phyloP scores from a whole-genome alignment of 1,284 basidiomycete genomes.

The Cutaneotrichosporon cavernicola region DNA sequence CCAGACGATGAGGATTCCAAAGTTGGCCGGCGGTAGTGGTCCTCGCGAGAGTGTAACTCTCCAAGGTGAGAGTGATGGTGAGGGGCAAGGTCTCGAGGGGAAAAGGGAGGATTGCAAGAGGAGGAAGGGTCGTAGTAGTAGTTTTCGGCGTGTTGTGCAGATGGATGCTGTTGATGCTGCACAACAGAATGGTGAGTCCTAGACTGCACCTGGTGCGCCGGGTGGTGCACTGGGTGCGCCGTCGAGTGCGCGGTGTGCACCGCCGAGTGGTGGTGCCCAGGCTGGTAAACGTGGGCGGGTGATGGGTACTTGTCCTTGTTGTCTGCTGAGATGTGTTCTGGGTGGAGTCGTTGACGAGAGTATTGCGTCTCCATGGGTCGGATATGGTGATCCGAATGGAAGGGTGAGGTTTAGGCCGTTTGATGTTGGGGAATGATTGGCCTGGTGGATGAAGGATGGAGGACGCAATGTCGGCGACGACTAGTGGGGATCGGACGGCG shows the following conservation, averaged over 20 bases:
- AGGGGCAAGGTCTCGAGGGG: neutral
- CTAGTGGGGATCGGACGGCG: constrained; percentile 7
- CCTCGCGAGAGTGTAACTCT: neutral
- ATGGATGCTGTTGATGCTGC: neutral
- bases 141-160: constrained; percentile 5
- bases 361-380: constrained; percentile 22
- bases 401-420: constrained; percentile 3
- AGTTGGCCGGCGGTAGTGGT: neutral
- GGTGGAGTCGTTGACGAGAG: constrained; percentile 13
- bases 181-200: neutral
- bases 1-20: constrained; percentile 5
- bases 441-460: constrained; percentile 3
- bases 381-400: constrained; percentile 18
- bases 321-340: constrained; percentile 10
- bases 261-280: constrained; percentile 8
- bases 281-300: constrained; percentile 12
- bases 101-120: neutral
- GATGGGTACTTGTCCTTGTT: constrained; percentile 2
- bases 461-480: constrained; percentile 5
- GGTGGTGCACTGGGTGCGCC: constrained; percentile 7
- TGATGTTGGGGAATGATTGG: neutral
- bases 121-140: constrained; percentile 4
- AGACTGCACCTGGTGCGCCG: constrained; percentile 4
- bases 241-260: constrained; percentile 10
- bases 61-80: constrained; percentile 2